A percentile compares a stretch with the other conserved stretches of the same genome.
phyloP scores from a whole-genome alignment of 768 basidiomycete genomes.

The Tulasnella sp. region DNA sequence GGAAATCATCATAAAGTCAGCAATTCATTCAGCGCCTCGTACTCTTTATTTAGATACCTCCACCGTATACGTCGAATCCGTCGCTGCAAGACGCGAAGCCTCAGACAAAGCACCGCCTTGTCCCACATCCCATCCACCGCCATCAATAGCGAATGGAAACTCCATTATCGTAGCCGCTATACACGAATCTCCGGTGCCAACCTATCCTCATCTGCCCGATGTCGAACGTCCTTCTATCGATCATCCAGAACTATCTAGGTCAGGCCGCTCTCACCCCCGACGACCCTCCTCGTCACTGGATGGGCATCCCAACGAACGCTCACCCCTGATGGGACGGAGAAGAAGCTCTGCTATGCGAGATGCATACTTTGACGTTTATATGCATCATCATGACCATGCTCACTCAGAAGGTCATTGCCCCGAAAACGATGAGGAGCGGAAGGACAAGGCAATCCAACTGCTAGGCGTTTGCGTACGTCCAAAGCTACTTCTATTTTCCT shows the following conservation, averaged over 20 bases:
- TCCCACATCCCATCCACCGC: constrained; percentile 7
- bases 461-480: constrained; percentile 66
- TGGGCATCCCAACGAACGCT: background rate
- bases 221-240: background rate
- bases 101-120: constrained; percentile 3
- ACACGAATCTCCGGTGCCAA: background rate
- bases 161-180: constrained; percentile 3
- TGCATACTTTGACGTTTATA: constrained; percentile 29
- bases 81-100: constrained; percentile 42
- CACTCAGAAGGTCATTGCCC: constrained; percentile 22
- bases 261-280: background rate
- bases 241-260: background rate
- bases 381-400: constrained; percentile 29
- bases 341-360: constrained; percentile 16
- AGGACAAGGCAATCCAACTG: constrained; percentile 45
- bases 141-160: background rate
- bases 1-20: background rate
- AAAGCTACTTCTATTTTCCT: background rate
- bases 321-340: background rate
- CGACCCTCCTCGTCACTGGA: background rate
- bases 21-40: background rate
- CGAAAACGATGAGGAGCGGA: constrained; percentile 17
- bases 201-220: background rate
- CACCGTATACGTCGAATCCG: constrained; percentile 66
- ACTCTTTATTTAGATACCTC: constrained; percentile 53